phyloP scores from a whole-genome alignment of 352 stramenopile genomes.

The Globisporangium acanthophoron region DNA sequence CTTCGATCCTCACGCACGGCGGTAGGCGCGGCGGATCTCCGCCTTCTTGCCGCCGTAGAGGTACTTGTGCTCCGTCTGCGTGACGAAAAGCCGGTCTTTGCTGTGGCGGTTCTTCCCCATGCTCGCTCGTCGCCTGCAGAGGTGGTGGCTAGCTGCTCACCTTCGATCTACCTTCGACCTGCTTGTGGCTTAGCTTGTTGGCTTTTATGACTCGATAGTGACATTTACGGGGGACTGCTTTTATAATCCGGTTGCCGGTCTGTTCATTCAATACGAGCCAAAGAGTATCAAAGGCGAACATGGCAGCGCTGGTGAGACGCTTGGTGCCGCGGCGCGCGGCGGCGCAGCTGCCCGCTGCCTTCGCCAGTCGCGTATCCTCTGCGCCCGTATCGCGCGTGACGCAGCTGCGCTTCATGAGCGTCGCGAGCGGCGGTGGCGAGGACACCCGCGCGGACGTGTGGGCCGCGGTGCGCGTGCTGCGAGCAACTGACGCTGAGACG shows the following conservation, averaged over 20 bases:
- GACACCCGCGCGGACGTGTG: conserved; percentile 5
- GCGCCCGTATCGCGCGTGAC: no score
- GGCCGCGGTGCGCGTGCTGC: conserved; percentile 26
- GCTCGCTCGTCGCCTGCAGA: not conserved
- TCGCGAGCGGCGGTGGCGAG: not conserved
- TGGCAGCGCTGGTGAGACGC: not conserved
- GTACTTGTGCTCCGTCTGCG: conserved; percentile 89
- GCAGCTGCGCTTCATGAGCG: not conserved
- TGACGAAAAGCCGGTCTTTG: conserved; percentile 88
- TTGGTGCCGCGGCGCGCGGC: not conserved
- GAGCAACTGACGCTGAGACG: conserved; percentile 26
- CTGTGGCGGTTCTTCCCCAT: conserved; percentile 92
- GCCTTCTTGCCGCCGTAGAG: conserved; percentile 92
- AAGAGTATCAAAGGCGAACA: not conserved
- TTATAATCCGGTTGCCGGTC: no score
- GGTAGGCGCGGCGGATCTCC: conserved; percentile 70
- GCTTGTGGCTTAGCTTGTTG: no score
- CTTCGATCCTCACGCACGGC: conserved; percentile 30
- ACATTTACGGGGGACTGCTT: no score
- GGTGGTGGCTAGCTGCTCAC: no score
- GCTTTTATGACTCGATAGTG: no score
- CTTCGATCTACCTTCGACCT: not conserved
- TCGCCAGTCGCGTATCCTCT: no score
- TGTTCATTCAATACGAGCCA: not conserved
- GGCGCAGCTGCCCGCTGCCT: not conserved